These are phyloP conservation scores for Nissolia schottii DNA, from an alignment of 306 rosid genomes.

Conservation along the genomic window DNA sequence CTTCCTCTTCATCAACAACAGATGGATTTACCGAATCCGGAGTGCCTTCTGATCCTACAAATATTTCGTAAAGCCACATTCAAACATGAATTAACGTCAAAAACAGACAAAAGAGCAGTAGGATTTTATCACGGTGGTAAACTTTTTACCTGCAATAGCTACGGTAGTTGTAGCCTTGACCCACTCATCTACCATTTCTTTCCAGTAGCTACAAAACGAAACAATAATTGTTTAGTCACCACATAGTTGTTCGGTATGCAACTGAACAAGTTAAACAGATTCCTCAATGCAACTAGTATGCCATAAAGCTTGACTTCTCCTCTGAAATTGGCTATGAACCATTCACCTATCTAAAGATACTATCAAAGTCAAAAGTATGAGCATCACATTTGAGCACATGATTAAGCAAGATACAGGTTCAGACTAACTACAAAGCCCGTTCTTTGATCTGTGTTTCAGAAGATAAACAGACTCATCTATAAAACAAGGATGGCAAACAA, in stretches of 20 bases:
- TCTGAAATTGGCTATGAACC: not conserved
- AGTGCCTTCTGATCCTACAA: slow-evolving; percentile 54
- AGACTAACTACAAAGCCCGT: not conserved
- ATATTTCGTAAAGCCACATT: not conserved
- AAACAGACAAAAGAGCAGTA: not conserved
- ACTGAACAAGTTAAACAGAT: not conserved
- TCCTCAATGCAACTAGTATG: not conserved
- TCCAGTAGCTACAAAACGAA: slow-evolving; percentile 65
- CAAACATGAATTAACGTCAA: not conserved
- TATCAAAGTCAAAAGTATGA: not conserved
- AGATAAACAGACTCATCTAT: not conserved
- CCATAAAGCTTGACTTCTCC: too few relatives aligned
- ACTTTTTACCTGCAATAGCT: slow-evolving; percentile 36
- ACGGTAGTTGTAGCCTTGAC: slow-evolving; percentile 43
- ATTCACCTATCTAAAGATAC: not conserved
- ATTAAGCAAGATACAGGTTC: not conserved
- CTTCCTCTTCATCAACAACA: slow-evolving; percentile 65
- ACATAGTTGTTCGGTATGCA: not conserved
- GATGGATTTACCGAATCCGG: slow-evolving; percentile 72
- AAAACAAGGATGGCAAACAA: slow-evolving; percentile 18
- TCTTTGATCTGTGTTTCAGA: not conserved
- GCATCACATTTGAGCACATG: not conserved
- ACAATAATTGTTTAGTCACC: slow-evolving; percentile 21
- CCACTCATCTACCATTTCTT: slow-evolving; percentile 79
- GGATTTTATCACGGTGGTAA: not conserved